Conservation (phyloP, 176 grass and related monocot genomes). For the Pontederia paniculata region DNA sequence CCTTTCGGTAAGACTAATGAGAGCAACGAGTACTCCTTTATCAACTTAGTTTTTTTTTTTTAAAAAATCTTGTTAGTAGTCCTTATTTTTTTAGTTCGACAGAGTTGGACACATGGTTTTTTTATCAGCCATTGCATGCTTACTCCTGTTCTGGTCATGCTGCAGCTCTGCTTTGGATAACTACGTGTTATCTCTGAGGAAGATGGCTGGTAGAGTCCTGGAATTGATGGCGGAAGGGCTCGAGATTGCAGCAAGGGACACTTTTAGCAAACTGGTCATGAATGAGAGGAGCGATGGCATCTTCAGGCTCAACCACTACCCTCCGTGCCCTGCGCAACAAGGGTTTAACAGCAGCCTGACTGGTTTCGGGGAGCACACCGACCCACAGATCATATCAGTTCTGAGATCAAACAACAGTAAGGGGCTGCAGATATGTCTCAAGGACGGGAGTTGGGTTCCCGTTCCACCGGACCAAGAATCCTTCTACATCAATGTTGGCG, state of each 20-base stretch:
- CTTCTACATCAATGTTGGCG: conserved; percentile 7
- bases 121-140: too few species aligned
- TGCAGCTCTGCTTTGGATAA: conserved; percentile 1
- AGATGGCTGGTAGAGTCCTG: neutral
- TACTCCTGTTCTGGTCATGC: neutral
- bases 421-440: neutral
- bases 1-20: neutral
- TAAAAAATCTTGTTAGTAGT: neutral
- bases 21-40: neutral
- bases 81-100: neutral
- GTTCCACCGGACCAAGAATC: neutral
- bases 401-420: conserved; percentile 7
- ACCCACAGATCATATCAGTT: conserved; percentile 4
- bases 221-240: conserved; percentile 4
- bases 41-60: too few species aligned
- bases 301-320: conserved; percentile 11
- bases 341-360: neutral
- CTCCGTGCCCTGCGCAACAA: neutral
- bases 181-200: conserved; percentile 1
- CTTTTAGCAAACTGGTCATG: neutral
- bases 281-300: conserved; percentile 1
- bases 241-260: neutral
- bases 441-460: conserved; percentile 2
- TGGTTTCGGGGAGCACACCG: conserved; percentile 7
- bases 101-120: too few species aligned